phyloP scores from a whole-genome alignment of 495 filamentous ascomycete species.

The Aspergillus conjunctus region DNA sequence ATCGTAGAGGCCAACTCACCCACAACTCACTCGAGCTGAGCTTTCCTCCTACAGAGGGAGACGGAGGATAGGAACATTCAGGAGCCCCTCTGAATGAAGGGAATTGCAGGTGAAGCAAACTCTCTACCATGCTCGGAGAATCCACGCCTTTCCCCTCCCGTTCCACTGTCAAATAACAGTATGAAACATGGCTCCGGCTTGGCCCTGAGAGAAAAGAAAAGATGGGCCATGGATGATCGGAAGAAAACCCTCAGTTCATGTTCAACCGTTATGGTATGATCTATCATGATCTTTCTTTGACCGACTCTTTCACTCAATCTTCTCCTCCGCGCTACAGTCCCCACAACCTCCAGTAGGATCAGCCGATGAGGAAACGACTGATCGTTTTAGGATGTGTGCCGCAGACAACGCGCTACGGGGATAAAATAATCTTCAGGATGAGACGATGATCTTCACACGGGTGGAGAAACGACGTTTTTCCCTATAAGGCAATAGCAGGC shows the following conservation, averaged over 20 bases:
- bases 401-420: neutral
- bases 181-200: slow-evolving; percentile 2
- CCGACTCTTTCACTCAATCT: neutral
- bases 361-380: slow-evolving; percentile 1
- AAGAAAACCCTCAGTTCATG: slow-evolving; percentile 4
- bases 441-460: slow-evolving; percentile 4
- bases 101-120: neutral
- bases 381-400: slow-evolving; percentile 5
- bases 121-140: neutral
- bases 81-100: neutral
- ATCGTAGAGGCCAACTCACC: neutral
- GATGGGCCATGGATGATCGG: neutral
- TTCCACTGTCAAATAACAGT: neutral
- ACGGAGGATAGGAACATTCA: neutral
- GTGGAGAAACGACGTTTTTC: slow-evolving; percentile 5
- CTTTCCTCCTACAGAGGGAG: neutral
- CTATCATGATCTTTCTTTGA: neutral
- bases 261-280: slow-evolving; percentile 1
- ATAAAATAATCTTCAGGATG: slow-evolving; percentile 2
- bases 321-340: neutral
- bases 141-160: neutral
- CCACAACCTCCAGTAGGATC: neutral
- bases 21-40: neutral
- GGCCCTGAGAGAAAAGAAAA: neutral
- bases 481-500: neutral